Evolutionary conservation across 306 rosid species (phyloP).

Genomic region (Notholithocarpus densiflorus): DNA sequence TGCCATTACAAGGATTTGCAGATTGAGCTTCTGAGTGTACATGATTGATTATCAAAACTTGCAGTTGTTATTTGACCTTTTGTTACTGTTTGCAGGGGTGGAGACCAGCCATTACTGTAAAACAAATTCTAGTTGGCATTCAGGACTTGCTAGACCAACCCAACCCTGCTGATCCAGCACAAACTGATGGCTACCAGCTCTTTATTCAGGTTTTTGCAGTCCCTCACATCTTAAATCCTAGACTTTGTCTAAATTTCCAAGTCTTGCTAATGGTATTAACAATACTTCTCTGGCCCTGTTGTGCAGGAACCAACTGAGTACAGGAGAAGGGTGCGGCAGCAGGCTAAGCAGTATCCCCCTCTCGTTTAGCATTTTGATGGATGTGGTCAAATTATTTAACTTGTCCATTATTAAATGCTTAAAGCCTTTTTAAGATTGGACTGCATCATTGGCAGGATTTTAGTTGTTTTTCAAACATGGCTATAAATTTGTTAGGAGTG

Average conservation of each 20-base stretch:
- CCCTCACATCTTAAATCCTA: background rate
- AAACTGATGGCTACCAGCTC: background rate
- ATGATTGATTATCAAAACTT: background rate
- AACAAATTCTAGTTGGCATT: constrained; percentile 26
- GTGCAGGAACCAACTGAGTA: constrained; percentile 23
- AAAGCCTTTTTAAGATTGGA: background rate
- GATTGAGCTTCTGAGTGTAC: background rate
- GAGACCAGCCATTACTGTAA: constrained; percentile 23
- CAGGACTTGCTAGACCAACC: constrained; percentile 24
- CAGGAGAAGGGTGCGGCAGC: constrained; percentile 23
- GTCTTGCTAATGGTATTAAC: background rate
- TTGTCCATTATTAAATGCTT: background rate
- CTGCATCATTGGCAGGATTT: background rate
- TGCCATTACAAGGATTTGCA: background rate
- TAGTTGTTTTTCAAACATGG: background rate
- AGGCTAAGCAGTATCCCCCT: constrained; percentile 24
- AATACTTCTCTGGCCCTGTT: background rate
- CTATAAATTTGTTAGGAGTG: background rate
- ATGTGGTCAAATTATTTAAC: background rate
- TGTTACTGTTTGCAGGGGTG: constrained; percentile 4
- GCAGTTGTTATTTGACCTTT: background rate
- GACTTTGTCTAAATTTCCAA: background rate
- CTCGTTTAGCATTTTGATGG: constrained; percentile 3
- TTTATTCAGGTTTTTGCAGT: constrained; percentile 8
- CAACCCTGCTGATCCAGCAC: constrained; percentile 22